phyloP scores from a whole-genome alignment of 177 flowering plant species.

The Vitis hybrid region DNA sequence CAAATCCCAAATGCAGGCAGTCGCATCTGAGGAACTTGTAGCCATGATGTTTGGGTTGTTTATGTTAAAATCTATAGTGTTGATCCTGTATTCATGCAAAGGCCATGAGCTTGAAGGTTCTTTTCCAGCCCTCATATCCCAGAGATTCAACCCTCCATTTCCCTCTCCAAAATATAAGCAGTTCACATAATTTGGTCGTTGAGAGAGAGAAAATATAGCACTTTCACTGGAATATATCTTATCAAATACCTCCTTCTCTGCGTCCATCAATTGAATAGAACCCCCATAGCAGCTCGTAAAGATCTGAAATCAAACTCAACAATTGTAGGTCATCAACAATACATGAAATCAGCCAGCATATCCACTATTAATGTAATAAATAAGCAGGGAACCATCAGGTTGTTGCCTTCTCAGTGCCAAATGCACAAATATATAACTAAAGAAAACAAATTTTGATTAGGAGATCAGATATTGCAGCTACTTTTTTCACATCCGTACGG shows the following conservation, averaged over 20 bases:
- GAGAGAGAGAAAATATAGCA: slow-evolving; percentile 60
- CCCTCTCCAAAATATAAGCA: slow-evolving; percentile 73
- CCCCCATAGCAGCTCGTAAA: slow-evolving; percentile 74
- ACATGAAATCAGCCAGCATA: background rate
- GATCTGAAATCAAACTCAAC: slow-evolving; percentile 40
- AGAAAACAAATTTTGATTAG: background rate
- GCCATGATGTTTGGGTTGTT: slow-evolving; percentile 62
- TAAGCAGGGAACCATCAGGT: background rate
- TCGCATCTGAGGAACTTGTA: slow-evolving; percentile 87
- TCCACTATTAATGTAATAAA: background rate
- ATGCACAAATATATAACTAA: too few relatives aligned
- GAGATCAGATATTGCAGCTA: too few relatives aligned
- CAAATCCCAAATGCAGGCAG: slow-evolving; percentile 89
- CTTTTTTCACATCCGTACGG: too few relatives aligned
- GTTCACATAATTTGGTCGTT: slow-evolving; percentile 37
- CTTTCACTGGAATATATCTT: slow-evolving; percentile 48
- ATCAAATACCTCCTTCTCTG: slow-evolving; percentile 72
- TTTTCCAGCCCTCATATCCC: slow-evolving; percentile 65
- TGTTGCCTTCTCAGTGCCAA: too few relatives aligned
- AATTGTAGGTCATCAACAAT: background rate
- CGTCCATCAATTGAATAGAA: slow-evolving; percentile 68
- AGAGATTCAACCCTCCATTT: slow-evolving; percentile 46
- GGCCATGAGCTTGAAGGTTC: slow-evolving; percentile 31
- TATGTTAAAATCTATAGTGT: slow-evolving; percentile 70
- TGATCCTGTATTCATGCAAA: slow-evolving; percentile 69